Evolutionary conservation across 2,329 filamentous ascomycete genomes (phyloP).

Genomic region (Cladophialophora chaetospira): DNA sequence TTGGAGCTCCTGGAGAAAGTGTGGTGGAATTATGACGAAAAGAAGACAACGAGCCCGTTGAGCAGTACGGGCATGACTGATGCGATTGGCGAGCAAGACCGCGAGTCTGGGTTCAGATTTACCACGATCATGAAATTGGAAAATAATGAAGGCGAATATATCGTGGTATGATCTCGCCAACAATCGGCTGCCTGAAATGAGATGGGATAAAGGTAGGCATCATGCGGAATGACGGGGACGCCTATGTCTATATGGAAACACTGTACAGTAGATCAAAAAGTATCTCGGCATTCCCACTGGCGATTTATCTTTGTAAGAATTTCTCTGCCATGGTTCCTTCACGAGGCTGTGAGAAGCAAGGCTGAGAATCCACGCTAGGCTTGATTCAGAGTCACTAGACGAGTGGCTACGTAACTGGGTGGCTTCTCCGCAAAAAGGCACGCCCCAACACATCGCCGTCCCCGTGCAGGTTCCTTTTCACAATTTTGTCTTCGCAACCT

Average conservation of each 20-base stretch:
- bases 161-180: conserved; percentile 37
- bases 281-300: too few species aligned
- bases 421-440: background rate
- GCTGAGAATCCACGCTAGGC: background rate
- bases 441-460: too few species aligned
- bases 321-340: too few species aligned
- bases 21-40: conserved; percentile 55
- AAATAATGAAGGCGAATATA: conserved; percentile 42
- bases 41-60: background rate
- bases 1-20: conserved; percentile 83
- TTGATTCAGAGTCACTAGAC: too few species aligned
- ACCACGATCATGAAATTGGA: conserved; percentile 42
- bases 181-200: background rate
- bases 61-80: background rate
- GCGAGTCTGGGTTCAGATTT: conserved; percentile 40
- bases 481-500: too few species aligned
- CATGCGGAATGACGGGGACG: background rate
- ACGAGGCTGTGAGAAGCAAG: background rate
- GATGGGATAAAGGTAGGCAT: background rate
- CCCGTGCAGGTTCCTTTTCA: too few species aligned
- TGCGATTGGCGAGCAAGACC: background rate
- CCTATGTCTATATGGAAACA: background rate
- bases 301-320: too few species aligned
- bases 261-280: background rate
- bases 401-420: conserved; percentile 4